A percentile compares a stretch with the other conserved stretches of the same genome.
Evolutionary conservation across 768 basidiomycete species (phyloP).

Genomic region (Ramaria rubella): DNA sequence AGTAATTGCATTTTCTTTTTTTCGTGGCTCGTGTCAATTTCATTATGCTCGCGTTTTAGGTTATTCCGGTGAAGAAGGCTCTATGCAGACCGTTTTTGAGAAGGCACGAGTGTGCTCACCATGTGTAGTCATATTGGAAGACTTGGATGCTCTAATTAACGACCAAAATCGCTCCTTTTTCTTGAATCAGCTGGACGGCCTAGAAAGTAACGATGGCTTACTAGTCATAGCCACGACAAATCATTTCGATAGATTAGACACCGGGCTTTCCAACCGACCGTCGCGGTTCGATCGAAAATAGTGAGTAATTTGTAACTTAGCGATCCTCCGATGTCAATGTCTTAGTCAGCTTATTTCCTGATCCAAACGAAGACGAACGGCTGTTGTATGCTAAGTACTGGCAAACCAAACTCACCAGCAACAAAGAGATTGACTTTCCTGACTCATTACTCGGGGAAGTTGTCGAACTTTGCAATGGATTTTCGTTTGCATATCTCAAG

Average conservation of each 20-base stretch:
- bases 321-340: not conserved
- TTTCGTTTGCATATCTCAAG: slow-evolving; percentile 86
- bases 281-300: slow-evolving; percentile 85
- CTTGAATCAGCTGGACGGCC: slow-evolving; percentile 79
- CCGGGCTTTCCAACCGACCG: slow-evolving; percentile 67
- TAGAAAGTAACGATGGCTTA: slow-evolving; percentile 73
- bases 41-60: slow-evolving; percentile 27
- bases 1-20: slow-evolving; percentile 35
- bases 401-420: slow-evolving; percentile 66
- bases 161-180: slow-evolving; percentile 78
- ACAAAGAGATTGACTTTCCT: slow-evolving; percentile 59
- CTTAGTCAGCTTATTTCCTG: slow-evolving; percentile 54
- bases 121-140: slow-evolving; percentile 58
- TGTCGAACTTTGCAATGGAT: slow-evolving; percentile 52
- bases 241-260: slow-evolving; percentile 75
- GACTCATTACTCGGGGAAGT: slow-evolving; percentile 55
- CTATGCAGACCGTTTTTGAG: slow-evolving; percentile 61
- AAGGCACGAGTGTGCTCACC: slow-evolving; percentile 68
- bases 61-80: slow-evolving; percentile 53
- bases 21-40: not conserved
- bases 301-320: slow-evolving; percentile 36
- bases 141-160: slow-evolving; percentile 75
- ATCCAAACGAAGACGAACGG: slow-evolving; percentile 61
- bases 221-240: slow-evolving; percentile 78
- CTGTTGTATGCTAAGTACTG: slow-evolving; percentile 68